Percentiles rank a stretch among this genome's conserved stretches.
Conservation (phyloP, 2,329 filamentous ascomycete species). For the Bimuria novae-zelandiae region DNA sequence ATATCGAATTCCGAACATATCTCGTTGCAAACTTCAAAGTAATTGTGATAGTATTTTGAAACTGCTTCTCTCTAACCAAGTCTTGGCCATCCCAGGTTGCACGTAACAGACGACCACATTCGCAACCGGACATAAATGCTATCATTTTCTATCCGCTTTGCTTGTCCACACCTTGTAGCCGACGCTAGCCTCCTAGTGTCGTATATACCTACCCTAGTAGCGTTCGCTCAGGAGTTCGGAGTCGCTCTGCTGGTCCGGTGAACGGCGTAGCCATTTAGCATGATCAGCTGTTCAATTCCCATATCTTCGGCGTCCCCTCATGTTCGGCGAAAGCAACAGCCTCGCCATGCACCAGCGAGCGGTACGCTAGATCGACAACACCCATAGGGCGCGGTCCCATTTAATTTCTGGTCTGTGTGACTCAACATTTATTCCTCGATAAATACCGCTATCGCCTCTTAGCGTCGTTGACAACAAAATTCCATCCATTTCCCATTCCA, state of each 20-base stretch:
- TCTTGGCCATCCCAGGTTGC: too few species aligned
- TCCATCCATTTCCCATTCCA: neutral
- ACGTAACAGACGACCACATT: too few species aligned
- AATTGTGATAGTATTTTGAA: too few species aligned
- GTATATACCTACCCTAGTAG: neutral
- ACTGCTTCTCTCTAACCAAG: too few species aligned
- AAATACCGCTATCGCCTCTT: neutral
- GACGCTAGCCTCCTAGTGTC: neutral
- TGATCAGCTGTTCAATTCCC: neutral
- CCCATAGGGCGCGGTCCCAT: neutral
- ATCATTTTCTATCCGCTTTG: neutral
- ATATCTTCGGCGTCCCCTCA: slow-evolving; percentile 1
- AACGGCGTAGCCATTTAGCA: neutral
- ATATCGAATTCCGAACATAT: too few species aligned
- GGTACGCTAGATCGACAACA: slow-evolving; percentile 1
- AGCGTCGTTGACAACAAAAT: neutral
- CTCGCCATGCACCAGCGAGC: neutral
- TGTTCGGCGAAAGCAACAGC: neutral
- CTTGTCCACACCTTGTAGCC: neutral
- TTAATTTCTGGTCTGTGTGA: neutral
- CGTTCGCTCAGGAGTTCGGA: slow-evolving; percentile 6
- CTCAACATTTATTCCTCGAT: neutral
- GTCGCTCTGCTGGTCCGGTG: slow-evolving; percentile 3
- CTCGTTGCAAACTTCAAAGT: too few species aligned
- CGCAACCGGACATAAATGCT: too few species aligned